Percentiles rank a stretch among this genome's conserved stretches.
These are phyloP conservation scores for Brassica balearica DNA, from an alignment of 441 rosid genomes.

Conservation along the genomic window DNA sequence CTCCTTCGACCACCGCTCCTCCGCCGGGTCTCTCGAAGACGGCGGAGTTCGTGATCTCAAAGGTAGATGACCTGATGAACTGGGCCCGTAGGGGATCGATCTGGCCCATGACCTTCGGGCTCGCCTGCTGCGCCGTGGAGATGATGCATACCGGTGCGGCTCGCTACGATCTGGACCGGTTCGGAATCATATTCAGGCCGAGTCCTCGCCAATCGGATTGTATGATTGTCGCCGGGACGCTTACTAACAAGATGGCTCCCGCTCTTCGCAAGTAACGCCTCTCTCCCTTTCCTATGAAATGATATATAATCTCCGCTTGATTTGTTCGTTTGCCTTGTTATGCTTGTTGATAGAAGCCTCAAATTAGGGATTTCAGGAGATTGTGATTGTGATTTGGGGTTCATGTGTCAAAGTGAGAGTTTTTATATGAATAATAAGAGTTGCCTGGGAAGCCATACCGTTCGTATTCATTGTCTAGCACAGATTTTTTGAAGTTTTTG, in stretches of 20 bases:
- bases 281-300: slow-evolving; percentile 21
- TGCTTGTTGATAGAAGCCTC: slow-evolving; percentile 11
- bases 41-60: slow-evolving; percentile 93
- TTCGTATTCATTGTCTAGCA: background rate
- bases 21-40: slow-evolving; percentile 78
- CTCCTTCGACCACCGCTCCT: slow-evolving; percentile 54
- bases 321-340: slow-evolving; percentile 4
- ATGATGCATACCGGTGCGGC: slow-evolving; percentile 99
- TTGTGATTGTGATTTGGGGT: slow-evolving; percentile 32
- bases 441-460: background rate
- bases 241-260: slow-evolving; percentile 99
- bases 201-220: slow-evolving; percentile 99
- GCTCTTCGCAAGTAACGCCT: slow-evolving; percentile 85
- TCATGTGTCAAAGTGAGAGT: slow-evolving; percentile 9
- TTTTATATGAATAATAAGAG: background rate
- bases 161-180: slow-evolving; percentile 97
- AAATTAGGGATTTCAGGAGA: slow-evolving; percentile 30
- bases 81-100: slow-evolving; percentile 95
- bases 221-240: slow-evolving; percentile 98
- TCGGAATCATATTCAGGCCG: slow-evolving; percentile 92
- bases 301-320: background rate
- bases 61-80: slow-evolving; percentile 92
- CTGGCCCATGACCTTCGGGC: slow-evolving; percentile 99
- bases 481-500: background rate
- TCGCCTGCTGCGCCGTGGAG: slow-evolving; percentile 98